Conservation (phyloP, 805 yeast species). For the Pichia manshurica region DNA sequence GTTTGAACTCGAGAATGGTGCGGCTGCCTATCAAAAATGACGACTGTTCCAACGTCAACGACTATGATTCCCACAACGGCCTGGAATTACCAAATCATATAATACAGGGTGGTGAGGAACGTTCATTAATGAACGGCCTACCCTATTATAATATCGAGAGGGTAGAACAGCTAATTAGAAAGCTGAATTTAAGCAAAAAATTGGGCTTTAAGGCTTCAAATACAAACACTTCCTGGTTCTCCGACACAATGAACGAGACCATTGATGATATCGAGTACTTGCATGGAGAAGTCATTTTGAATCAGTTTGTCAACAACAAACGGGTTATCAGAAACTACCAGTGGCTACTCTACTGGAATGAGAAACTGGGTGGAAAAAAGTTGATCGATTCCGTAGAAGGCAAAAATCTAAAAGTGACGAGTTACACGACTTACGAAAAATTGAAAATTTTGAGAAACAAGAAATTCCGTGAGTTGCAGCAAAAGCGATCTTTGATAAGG, state of each 20-base stretch:
- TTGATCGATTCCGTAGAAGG: conserved; percentile 14
- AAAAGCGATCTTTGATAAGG: not conserved
- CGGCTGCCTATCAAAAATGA: conserved; percentile 25
- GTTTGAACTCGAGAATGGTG: conserved; percentile 25
- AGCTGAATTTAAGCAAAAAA: conserved; percentile 26
- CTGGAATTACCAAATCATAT: not conserved
- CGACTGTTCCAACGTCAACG: conserved; percentile 10
- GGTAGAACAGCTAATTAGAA: conserved; percentile 22
- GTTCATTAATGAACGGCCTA: conserved; percentile 35
- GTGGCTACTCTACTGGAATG: conserved; percentile 45
- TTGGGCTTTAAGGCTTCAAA: conserved; percentile 20
- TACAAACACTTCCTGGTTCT: conserved; percentile 27
- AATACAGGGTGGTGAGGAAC: conserved; percentile 11
- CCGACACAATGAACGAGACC: conserved; percentile 27
- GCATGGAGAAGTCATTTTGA: conserved; percentile 44
- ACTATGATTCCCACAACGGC: conserved; percentile 11
- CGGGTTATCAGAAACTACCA: conserved; percentile 38
- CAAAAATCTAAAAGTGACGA: not conserved
- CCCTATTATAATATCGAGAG: conserved; percentile 35
- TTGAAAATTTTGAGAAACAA: not conserved
- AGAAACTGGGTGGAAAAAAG: conserved; percentile 34
- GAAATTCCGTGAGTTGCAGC: conserved; percentile 4
- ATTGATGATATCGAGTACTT: conserved; percentile 43
- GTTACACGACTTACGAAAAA: not conserved
- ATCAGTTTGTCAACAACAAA: conserved; percentile 38